Base-by-base conservation (phyloP, 129 eudicot species). In the Tagetes patula region DNA sequence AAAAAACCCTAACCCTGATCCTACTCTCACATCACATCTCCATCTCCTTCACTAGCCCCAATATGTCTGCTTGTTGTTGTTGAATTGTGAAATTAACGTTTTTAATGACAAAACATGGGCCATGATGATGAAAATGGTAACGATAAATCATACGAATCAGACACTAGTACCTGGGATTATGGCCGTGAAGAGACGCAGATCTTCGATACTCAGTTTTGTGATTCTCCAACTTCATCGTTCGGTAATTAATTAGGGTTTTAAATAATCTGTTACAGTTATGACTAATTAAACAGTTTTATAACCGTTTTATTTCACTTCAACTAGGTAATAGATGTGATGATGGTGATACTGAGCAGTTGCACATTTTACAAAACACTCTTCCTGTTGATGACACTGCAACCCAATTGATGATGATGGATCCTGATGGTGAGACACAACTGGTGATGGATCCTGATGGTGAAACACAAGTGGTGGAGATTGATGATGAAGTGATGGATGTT, bases 401-500 rank as follows among this genome's bases (percentile, higher is more conserved):
- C 52, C 87, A 87, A 80, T 12, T 74, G 62, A 36, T 81, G 84
- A 73, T 74, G 62, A 36, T 81, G 84, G 76, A 85, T 64, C 79
- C 32, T 50, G 81, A 67, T 65, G 82, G 76, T 45, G 89, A 85
- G 55, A 85, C 82, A 33, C 90, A 82, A 79, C 27, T 20, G 27
- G 82, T 75, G 67, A 61, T 61, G 67, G 67, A 61, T 61, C 43
- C 30, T 61, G 67, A 61, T 61, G 67, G 67, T 61, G 67, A 61
- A n/a, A 61, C 67, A 4, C 67, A 34, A 61, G 76, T 80, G 46
- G n/a, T 82, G 79, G 77, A 87, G 76, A 70, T 82, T 67, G 91
- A 85, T 64, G 71, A 85, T 41, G 95, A 89, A 65, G 83, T 65
- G 30, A 47, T 88, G 69, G 92, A 88, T 60, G 36, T 78, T 40